Evolutionary conservation across 805 yeast genomes (phyloP), one percentile per base, ranked within the genome.

Genomic region (Kuraishia hungarica): DNA sequence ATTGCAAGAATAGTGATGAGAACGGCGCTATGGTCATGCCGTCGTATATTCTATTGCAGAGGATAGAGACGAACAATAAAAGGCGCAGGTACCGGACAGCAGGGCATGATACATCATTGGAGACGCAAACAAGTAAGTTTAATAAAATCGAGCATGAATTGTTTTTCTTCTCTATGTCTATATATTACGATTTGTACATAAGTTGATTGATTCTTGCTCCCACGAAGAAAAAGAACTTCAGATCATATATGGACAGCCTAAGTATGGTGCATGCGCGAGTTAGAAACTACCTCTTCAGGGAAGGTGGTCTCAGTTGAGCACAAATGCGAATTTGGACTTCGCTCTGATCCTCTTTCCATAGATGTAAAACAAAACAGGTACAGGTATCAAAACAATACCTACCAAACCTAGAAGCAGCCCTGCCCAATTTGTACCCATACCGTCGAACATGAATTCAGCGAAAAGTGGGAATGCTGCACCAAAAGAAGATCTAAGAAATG

Each of bases 341-440:
- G 69, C 64, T 72, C 92, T 80, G 51, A 86, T 72, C 48, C 57
- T 52, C 59, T 74, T 74, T 60, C 92, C 92, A 65, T 70, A 88
- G 54, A 68, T 76, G 68, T 75, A 73, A 64, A 88, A 86, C 52
- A 84, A 64, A 55, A 87, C 64, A 11, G 96, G 96, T 54, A 87
- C 88, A 0, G 90, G 87, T 26, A 80, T 68, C 71, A 89, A 64
- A 1, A 71, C 74, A 2, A 74, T 70, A 0, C 85, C 83, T 54
- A 88, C 73, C 54, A 83, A 73, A 17, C 91, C 91, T 48, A 89
- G 64, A 24, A 88, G 65, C 28, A 88, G 72, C 56, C 92, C 91
- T 1, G 94, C 93, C 92, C 93, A 88, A 61, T 87, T 83, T 35
- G 77, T 77, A 43, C 89, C 87, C 80, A 88, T 77, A 56, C 75